These are phyloP conservation scores for Crucihimalaya himalaica DNA, from an alignment of 345 rosid species.

Conservation along the genomic window DNA sequence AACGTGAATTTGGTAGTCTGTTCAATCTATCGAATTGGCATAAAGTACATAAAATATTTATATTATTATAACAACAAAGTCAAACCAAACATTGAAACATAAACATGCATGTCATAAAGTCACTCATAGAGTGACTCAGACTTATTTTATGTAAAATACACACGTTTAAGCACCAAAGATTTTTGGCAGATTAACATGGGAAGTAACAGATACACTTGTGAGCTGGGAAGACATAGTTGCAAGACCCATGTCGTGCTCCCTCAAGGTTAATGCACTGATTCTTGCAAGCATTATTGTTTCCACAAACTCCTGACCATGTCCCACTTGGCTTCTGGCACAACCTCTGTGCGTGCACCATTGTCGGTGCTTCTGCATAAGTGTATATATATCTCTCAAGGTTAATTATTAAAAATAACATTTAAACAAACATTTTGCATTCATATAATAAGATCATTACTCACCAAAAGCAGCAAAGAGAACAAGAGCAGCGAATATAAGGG, in stretches of 20 bases:
- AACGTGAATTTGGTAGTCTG: too few relatives aligned
- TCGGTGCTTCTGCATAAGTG: not conserved
- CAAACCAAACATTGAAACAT: too few relatives aligned
- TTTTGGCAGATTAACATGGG: too few relatives aligned
- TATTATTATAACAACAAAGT: too few relatives aligned
- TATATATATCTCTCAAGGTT: not conserved
- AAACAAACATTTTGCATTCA: not conserved
- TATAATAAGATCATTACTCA: not conserved
- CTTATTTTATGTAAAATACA: too few relatives aligned
- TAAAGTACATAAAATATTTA: too few relatives aligned
- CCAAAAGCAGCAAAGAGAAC: not conserved
- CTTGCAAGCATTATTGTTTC: not conserved
- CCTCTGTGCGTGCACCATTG: constrained; percentile 5
- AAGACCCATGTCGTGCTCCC: constrained; percentile 1
- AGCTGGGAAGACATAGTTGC: not conserved
- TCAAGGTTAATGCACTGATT: constrained; percentile 42
- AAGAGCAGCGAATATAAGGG: not conserved
- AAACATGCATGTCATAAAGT: too few relatives aligned
- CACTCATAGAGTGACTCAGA: too few relatives aligned
- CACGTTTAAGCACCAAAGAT: too few relatives aligned
- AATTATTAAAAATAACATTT: not conserved
- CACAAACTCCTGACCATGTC: not conserved
- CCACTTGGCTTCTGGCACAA: not conserved
- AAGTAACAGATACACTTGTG: too few relatives aligned
- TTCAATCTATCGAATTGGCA: too few relatives aligned